Base-by-base conservation (phyloP, 1,284 basidiomycete species). In the Porodaedalea pini region DNA sequence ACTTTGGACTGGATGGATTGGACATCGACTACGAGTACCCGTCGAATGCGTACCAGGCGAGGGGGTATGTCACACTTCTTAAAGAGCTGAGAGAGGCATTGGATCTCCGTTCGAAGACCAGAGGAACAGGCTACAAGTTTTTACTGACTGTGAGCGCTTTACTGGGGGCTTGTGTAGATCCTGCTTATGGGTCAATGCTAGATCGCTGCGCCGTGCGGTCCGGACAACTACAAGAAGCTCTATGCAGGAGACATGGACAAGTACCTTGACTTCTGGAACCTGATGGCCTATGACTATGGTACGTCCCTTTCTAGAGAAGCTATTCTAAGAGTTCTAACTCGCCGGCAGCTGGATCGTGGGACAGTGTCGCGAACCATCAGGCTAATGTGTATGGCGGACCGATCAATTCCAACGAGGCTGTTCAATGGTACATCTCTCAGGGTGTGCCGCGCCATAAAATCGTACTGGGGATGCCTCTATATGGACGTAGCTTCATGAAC, bases 171-270 rank as follows among this genome's bases (percentile, higher is more conserved):
- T 10, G 13, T 15, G 13, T 2, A 27, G 25, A 2, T 2, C 31
- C 34, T 61, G 44, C 44, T 55, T 31, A 55, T 32, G 27, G n/a
- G 10, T 31, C 39, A 31, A 57, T 40, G 58, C 8, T 60, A 92
- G 90, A 88, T 95, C 57, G 93, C 93, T 41, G 92, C 92, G 0
- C 95, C 96, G 1, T 96, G 94, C 70, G 96, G 96, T n/a, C 79
- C 86, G 4, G 81, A 90, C 59, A 85, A 97, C 66, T 93, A 93
- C 72, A 76, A 86, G 68, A 86, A 86, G 62, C 77, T 98, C 4
- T 78, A 85, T 57, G 78, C 94, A 37, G 73, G 70, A 21, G 91
- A 90, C 61, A 98, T 99, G 95, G 90, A 96, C 69, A 78, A 78
- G 60, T 82, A 77, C 60, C 84, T 99, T 25, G 91, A 94, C 66